These are phyloP conservation scores for Phytophthora multivora DNA, from an alignment of 352 stramenopile genomes.

Conservation along the genomic window DNA sequence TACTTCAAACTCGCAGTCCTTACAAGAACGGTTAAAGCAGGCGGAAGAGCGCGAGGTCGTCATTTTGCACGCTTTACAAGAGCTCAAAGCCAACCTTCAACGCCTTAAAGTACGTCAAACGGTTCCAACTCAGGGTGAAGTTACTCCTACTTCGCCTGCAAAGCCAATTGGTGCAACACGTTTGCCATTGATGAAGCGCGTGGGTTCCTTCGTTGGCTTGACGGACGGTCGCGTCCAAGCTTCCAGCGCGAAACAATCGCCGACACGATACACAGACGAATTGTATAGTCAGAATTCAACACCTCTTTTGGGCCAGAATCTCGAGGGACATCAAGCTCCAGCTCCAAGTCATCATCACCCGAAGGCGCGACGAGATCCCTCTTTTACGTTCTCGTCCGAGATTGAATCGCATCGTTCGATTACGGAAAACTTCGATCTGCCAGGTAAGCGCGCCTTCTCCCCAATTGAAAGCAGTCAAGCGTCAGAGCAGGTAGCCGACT, in stretches of 20 bases:
- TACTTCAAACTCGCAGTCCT: background rate
- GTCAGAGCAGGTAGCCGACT: too few relatives aligned
- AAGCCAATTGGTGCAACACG: background rate
- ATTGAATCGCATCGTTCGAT: slow-evolving; percentile 6
- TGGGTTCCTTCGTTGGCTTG: slow-evolving; percentile 26
- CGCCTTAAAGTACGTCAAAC: slow-evolving; percentile 5
- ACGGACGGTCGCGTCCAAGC: slow-evolving; percentile 5
- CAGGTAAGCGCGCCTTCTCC: too few relatives aligned
- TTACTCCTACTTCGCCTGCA: background rate
- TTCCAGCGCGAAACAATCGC: slow-evolving; percentile 13
- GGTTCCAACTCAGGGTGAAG: background rate
- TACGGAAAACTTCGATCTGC: background rate
- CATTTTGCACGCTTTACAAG: slow-evolving; percentile 23
- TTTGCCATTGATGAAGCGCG: slow-evolving; percentile 17
- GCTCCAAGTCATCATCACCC: too few relatives aligned
- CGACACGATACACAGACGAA: slow-evolving; percentile 35
- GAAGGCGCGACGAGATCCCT: background rate
- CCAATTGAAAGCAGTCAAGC: too few relatives aligned
- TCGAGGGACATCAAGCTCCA: too few relatives aligned
- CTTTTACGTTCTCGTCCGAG: slow-evolving; percentile 16
- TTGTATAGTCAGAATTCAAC: slow-evolving; percentile 17
- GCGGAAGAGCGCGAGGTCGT: slow-evolving; percentile 27
- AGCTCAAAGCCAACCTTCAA: slow-evolving; percentile 24
- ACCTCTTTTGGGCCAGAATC: background rate
- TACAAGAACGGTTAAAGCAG: slow-evolving; percentile 19